Base-by-base conservation (phyloP, 495 filamentous ascomycete genomes). In the Sabuloglossum arenarium region DNA sequence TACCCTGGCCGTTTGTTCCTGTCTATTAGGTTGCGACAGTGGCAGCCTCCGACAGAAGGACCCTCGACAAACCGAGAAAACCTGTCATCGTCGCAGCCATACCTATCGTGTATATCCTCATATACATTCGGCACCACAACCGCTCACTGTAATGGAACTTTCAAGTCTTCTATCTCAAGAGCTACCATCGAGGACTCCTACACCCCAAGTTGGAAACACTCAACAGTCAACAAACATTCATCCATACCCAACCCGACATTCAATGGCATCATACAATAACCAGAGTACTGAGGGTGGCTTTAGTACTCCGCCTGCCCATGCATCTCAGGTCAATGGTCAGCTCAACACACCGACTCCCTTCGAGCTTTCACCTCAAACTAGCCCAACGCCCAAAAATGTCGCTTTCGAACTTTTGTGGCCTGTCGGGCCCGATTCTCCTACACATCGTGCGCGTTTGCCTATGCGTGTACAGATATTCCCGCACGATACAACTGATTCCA, bases 401-500 rank as follows among this genome's bases (percentile, higher is more conserved):
- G 72, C 82, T 63, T 98, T 98, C 67, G 79, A 89, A 68, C 76
- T 96, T 27, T 74, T 91, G 29, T 81, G 87, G 64, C n/a, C n/a
- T n/a, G n/a, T n/a, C n/a, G n/a, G n/a, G n/a, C 76, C 80, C 58
- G 77, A 85, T 54, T 79, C 78, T 52, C 77, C 83, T 58, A 80
- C 84, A 64, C 77, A 80, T 58, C 77, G 79, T 58, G 86, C 82
- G 61, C 79, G 88, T 59, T 76, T 93, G 54, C 90, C 91, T 12
- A 83, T 97, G 77, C 79, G 87, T 62, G 88, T 98, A 31, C 81
- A 86, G 52, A 96, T 98, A 49, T 88, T 78, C 60, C 85, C 85
- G 23, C 87, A 94, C 69, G 91, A 98, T 71, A 84, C 84, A 47
- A 98, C 91, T 5, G 88, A 95, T 59, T 94, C 87, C 25, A 97